Conservation (phyloP, 345 rosid species). For the Noccaea bulbosa region DNA sequence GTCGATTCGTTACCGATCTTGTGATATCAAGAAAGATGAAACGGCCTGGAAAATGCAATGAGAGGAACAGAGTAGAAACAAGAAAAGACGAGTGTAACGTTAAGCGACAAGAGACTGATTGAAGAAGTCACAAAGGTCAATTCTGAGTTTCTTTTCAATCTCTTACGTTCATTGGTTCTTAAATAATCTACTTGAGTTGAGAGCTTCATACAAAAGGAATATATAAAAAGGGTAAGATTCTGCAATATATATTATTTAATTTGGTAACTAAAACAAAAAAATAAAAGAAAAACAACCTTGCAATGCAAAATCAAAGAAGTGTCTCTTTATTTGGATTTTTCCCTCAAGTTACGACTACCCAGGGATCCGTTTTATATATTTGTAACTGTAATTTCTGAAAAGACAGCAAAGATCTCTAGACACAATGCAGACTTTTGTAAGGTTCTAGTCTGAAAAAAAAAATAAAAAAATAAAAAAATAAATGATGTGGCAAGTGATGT, state of each 20-base stretch:
- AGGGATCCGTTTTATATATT: too few species aligned
- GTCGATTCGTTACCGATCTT: conserved; percentile 23
- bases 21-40: conserved; percentile 23
- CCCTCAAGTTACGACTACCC: too few species aligned
- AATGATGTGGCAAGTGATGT: too few species aligned
- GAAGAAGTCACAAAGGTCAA: conserved; percentile 32
- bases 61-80: neutral
- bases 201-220: neutral
- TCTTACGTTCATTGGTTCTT: conserved; percentile 20
- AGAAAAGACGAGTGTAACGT: conserved; percentile 39
- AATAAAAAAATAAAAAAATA: too few species aligned
- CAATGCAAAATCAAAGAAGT: conserved; percentile 18
- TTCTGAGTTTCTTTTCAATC: conserved; percentile 3
- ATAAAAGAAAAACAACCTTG: neutral
- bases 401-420: too few species aligned
- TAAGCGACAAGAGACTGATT: conserved; percentile 38
- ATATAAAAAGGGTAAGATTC: conserved; percentile 14
- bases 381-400: too few species aligned
- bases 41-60: conserved; percentile 34
- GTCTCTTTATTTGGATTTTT: neutral
- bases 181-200: conserved; percentile 12
- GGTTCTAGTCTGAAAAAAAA: too few species aligned
- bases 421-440: too few species aligned
- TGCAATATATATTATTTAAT: conserved; percentile 7
- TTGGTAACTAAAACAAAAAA: neutral